phyloP scores from a whole-genome alignment of 2,329 filamentous ascomycete species.

The Xylaria sp. region DNA sequence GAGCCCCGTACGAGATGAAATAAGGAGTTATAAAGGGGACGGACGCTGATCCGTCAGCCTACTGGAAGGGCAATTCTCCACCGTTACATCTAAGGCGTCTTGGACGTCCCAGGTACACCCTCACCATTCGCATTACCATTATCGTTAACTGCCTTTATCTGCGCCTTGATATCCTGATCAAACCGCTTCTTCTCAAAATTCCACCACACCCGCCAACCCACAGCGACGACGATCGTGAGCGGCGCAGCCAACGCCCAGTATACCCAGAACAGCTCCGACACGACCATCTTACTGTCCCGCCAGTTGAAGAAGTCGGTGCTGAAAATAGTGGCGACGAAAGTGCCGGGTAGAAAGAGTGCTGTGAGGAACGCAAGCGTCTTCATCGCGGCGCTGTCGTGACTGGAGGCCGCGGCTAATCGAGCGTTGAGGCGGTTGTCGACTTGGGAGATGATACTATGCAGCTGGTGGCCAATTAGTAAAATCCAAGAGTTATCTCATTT shows the following conservation, averaged over 20 bases:
- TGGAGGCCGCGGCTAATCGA: slow-evolving; percentile 24
- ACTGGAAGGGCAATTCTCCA: neutral
- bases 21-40: neutral
- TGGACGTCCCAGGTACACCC: slow-evolving; percentile 34
- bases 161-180: slow-evolving; percentile 19
- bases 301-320: slow-evolving; percentile 23
- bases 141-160: slow-evolving; percentile 22
- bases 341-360: slow-evolving; percentile 14
- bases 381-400: slow-evolving; percentile 27
- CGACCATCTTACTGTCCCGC: slow-evolving; percentile 10
- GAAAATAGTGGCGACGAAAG: slow-evolving; percentile 25
- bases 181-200: slow-evolving; percentile 26
- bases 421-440: slow-evolving; percentile 29
- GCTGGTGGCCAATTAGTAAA: slow-evolving; percentile 10
- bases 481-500: neutral
- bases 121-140: neutral
- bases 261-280: slow-evolving; percentile 25
- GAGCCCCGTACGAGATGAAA: neutral
- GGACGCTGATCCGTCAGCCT: neutral
- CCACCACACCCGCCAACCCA: slow-evolving; percentile 28
- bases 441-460: slow-evolving; percentile 27
- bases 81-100: neutral
- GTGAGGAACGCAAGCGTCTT: slow-evolving; percentile 29
- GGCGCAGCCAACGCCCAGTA: slow-evolving; percentile 19
- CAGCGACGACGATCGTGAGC: slow-evolving; percentile 13